Evolutionary conservation across 768 basidiomycete species (phyloP), one percentile per base, ranked within the genome.

Genomic region (Porphyrellus cyaneotinctus): DNA sequence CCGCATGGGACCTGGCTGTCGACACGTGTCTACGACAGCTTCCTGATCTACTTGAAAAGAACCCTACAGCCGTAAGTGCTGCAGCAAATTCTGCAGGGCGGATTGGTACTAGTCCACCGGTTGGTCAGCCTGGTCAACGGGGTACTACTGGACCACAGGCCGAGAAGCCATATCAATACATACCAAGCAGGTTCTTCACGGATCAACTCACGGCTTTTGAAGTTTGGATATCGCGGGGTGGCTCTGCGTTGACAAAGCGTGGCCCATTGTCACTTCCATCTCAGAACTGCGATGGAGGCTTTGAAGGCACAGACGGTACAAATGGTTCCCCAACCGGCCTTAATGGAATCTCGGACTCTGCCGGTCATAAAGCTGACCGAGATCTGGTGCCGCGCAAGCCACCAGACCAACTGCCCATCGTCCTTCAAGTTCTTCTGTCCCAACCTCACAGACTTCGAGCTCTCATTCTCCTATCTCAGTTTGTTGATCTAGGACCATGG

Each of bases 401-500:
- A 7, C 97, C 97, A 12, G 94, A 95, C 63, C 95, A 99, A 63
- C 85, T 99, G 2, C 95, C 97, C 7, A 97, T 98, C 50, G 94
- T 99, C 11, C 82, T 99, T 3, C 97, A 99, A 70, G 95, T 99
- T 17, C 82, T 99, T 30, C 81, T 99, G 10, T 97, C 95, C 6
- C 97, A 98, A 64, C 91, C 91, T 0, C 95, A 98, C 70, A 87
- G 97, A 36, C 83, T 98, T 6, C 85, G 93, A 8, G 97, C 97
- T 3, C 84, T 99, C 54, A 95, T 97, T 58, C 83, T 97, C 22
- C 81, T 99, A 6, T 95, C 94, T 31, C 91, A 95, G 72, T 99
- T 98, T 60, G 93, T 98, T 61, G 97, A 99, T 66, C 82, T 99
- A 8, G 97, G 97, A 0, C 95, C 97, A 13, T 98, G 97, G 95